phyloP scores from a whole-genome alignment of 225 moss, liverwort and hornwort genomes.

The Bryoerythrophyllum caledonicum region DNA sequence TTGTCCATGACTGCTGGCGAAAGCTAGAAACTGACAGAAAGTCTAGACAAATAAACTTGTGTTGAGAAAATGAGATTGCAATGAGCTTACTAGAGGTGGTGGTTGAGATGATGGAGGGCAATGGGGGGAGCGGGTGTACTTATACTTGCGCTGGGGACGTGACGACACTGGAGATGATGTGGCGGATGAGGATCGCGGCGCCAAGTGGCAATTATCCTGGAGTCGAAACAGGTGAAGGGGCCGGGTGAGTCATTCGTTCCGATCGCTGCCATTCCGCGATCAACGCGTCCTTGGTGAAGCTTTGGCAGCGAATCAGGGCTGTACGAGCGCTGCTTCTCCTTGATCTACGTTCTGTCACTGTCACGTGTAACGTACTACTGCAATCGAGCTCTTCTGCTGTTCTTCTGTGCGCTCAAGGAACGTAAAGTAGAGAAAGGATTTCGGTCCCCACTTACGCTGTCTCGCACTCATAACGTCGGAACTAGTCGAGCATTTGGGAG shows the following conservation, averaged over 20 bases:
- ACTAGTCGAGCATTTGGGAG: no score
- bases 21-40: background rate
- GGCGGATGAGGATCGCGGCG: constrained; percentile 37
- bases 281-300: background rate
- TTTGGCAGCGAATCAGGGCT: background rate
- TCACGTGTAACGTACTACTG: no score
- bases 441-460: no score
- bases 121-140: background rate
- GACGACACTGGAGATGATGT: constrained; percentile 18
- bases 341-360: background rate
- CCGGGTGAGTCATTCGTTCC: background rate
- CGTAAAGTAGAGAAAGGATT: no score
- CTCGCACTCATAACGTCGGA: no score
- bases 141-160: background rate
- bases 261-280: background rate
- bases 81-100: background rate
- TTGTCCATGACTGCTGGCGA: constrained; percentile 34
- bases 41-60: background rate
- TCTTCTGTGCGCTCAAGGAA: no score
- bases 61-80: background rate
- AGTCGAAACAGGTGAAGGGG: no score
- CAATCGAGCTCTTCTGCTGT: no score
- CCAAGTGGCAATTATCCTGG: constrained; percentile 34
- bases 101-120: background rate
- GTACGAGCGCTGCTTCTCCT: background rate